These are phyloP conservation scores for Wickerhamiella occidentalis DNA, from an alignment of 805 yeast species.

Conservation along the genomic window DNA sequence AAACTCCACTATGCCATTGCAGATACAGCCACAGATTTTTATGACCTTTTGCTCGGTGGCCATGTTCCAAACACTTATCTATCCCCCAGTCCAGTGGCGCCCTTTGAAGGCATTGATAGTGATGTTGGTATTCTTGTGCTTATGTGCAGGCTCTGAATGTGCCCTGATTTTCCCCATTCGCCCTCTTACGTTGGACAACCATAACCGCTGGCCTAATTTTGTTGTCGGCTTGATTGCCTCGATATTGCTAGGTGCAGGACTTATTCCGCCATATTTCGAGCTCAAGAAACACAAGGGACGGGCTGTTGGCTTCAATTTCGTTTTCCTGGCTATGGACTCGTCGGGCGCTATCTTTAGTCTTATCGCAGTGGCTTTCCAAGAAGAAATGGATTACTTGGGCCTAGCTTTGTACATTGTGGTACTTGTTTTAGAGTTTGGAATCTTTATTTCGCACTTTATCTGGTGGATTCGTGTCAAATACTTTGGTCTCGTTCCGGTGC, in stretches of 20 bases:
- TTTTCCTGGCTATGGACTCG: constrained; percentile 64
- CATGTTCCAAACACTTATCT: constrained; percentile 53
- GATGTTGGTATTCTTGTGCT: constrained; percentile 27
- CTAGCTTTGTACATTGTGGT: constrained; percentile 63
- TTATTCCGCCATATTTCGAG: constrained; percentile 83
- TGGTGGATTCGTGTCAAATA: constrained; percentile 41
- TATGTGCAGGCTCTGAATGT: constrained; percentile 48
- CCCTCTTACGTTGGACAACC: constrained; percentile 38
- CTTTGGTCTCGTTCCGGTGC: constrained; percentile 13
- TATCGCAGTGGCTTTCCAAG: constrained; percentile 41
- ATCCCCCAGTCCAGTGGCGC: constrained; percentile 51
- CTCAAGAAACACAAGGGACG: constrained; percentile 65
- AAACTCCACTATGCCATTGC: constrained; percentile 61
- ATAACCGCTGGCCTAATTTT: constrained; percentile 60
- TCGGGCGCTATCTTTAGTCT: constrained; percentile 74
- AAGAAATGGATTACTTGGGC: constrained; percentile 62
- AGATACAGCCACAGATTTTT: constrained; percentile 80
- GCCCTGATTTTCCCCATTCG: constrained; percentile 64
- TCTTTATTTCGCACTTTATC: constrained; percentile 52
- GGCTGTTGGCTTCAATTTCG: constrained; percentile 80
- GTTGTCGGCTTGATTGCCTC: constrained; percentile 75
- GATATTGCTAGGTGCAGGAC: constrained; percentile 58
- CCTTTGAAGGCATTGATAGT: constrained; percentile 19
- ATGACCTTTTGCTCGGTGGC: constrained; percentile 54
- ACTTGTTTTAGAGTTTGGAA: constrained; percentile 64